Evolutionary conservation across 2,329 filamentous ascomycete genomes (phyloP).

Genomic region (Fusarium torreyae): DNA sequence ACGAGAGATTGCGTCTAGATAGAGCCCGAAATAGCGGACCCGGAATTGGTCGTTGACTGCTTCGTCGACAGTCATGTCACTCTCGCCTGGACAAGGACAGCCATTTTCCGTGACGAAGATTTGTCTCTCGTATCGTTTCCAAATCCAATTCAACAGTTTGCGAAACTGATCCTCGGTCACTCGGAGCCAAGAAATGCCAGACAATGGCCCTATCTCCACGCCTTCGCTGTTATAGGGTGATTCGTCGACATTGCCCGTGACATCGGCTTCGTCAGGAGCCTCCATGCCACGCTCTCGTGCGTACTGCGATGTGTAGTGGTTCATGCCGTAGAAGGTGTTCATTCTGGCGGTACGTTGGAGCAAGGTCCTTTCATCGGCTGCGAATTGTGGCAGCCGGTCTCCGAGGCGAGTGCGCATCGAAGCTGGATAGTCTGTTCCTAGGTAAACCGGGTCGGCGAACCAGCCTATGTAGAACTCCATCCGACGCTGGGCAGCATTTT

Average conservation of each 20-base stretch:
- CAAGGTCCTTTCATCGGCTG: slow-evolving; percentile 47
- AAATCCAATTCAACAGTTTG: slow-evolving; percentile 25
- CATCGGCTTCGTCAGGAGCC: slow-evolving; percentile 9
- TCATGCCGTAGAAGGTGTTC: slow-evolving; percentile 32
- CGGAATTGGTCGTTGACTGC: slow-evolving; percentile 57
- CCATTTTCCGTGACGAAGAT: slow-evolving; percentile 36
- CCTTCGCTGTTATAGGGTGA: slow-evolving; percentile 23
- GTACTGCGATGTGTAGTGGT: slow-evolving; percentile 37
- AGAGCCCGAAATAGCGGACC: slow-evolving; percentile 56
- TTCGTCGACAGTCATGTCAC: slow-evolving; percentile 47
- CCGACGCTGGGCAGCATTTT: slow-evolving; percentile 52
- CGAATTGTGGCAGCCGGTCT: slow-evolving; percentile 51
- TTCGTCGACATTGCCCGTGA: slow-evolving; percentile 30
- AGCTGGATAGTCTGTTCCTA: slow-evolving; percentile 49
- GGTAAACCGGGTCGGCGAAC: slow-evolving; percentile 55
- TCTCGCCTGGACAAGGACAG: slow-evolving; percentile 33
- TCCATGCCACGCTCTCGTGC: slow-evolving; percentile 1
- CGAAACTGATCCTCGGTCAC: slow-evolving; percentile 24
- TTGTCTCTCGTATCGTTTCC: slow-evolving; percentile 26
- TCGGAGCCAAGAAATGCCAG: slow-evolving; percentile 22
- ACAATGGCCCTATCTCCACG: slow-evolving; percentile 8
- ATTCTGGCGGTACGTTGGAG: slow-evolving; percentile 42
- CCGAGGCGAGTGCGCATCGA: slow-evolving; percentile 56
- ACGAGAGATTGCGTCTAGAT: slow-evolving; percentile 55
- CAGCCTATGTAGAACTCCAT: slow-evolving; percentile 59